A percentile compares a stretch with the other conserved stretches of the same genome.
Evolutionary conservation across 1,284 basidiomycete species (phyloP).

Genomic region (Singerocomus inundabilis): DNA sequence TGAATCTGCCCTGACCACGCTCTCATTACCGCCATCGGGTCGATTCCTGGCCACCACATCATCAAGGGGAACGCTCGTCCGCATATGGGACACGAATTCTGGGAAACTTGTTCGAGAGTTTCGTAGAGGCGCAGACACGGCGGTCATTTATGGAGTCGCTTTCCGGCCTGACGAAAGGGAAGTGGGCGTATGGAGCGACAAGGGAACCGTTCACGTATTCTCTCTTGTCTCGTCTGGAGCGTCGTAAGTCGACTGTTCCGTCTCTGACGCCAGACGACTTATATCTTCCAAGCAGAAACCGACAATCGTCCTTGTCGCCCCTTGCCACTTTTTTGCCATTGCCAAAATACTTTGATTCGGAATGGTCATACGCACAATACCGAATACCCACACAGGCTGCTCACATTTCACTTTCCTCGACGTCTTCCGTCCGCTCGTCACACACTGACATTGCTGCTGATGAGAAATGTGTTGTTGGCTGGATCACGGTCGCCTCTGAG

Average conservation of each 20-base stretch:
- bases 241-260: slow-evolving; percentile 49
- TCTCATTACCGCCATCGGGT: slow-evolving; percentile 79
- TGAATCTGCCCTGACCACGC: slow-evolving; percentile 72
- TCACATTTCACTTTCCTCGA: slow-evolving; percentile 72
- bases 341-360: slow-evolving; percentile 90
- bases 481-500: slow-evolving; percentile 64
- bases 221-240: slow-evolving; percentile 63
- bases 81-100: slow-evolving; percentile 82
- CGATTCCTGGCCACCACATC: slow-evolving; percentile 84
- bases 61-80: slow-evolving; percentile 80
- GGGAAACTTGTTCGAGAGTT: slow-evolving; percentile 82
- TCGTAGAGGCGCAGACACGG: slow-evolving; percentile 85
- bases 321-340: slow-evolving; percentile 76
- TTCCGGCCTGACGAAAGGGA: slow-evolving; percentile 78
- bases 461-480: slow-evolving; percentile 82
- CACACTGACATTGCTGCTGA: slow-evolving; percentile 71
- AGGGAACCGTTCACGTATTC: slow-evolving; percentile 93
- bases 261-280: slow-evolving; percentile 4
- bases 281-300: slow-evolving; percentile 52
- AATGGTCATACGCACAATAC: slow-evolving; percentile 93
- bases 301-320: slow-evolving; percentile 75
- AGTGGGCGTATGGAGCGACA: slow-evolving; percentile 92
- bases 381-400: slow-evolving; percentile 81
- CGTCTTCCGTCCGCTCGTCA: slow-evolving; percentile 52
- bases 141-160: slow-evolving; percentile 87